Conservation (phyloP, 2,329 filamentous ascomycete species). For the Pseudohalonectria lignicola region DNA sequence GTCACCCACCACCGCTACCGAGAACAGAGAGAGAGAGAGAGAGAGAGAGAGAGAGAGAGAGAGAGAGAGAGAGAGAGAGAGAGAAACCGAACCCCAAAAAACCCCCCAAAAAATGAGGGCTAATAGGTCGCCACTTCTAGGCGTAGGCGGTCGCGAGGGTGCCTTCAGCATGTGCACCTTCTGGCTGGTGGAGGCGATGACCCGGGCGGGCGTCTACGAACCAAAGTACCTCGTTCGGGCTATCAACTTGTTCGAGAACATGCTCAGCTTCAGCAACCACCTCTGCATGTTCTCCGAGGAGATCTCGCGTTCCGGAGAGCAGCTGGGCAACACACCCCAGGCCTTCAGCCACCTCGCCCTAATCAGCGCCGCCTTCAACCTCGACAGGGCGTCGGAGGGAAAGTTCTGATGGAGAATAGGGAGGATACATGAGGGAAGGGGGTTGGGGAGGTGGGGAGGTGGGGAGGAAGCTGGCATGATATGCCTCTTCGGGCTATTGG, state of each 20-base stretch:
- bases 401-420: too few species aligned
- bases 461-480: too few species aligned
- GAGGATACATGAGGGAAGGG: too few species aligned
- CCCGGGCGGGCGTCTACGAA: slow-evolving; percentile 54
- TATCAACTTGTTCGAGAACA: slow-evolving; percentile 65
- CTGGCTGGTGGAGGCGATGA: slow-evolving; percentile 72
- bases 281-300: slow-evolving; percentile 71
- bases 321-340: slow-evolving; percentile 70
- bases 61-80: too few species aligned
- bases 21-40: not conserved
- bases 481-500: too few species aligned
- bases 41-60: too few species aligned
- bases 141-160: slow-evolving; percentile 63
- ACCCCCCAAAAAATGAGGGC: too few species aligned
- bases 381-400: slow-evolving; percentile 33
- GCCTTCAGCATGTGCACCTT: slow-evolving; percentile 77
- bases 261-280: slow-evolving; percentile 67
- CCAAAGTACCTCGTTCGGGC: slow-evolving; percentile 51
- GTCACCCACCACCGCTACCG: not conserved
- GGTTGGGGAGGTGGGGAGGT: too few species aligned
- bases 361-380: slow-evolving; percentile 67
- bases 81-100: too few species aligned
- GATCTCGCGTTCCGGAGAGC: slow-evolving; percentile 63
- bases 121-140: too few species aligned
- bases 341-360: slow-evolving; percentile 68